These are phyloP conservation scores for Aureobasidium zeae DNA, from an alignment of 2,329 filamentous ascomycete genomes.

Conservation along the genomic window DNA sequence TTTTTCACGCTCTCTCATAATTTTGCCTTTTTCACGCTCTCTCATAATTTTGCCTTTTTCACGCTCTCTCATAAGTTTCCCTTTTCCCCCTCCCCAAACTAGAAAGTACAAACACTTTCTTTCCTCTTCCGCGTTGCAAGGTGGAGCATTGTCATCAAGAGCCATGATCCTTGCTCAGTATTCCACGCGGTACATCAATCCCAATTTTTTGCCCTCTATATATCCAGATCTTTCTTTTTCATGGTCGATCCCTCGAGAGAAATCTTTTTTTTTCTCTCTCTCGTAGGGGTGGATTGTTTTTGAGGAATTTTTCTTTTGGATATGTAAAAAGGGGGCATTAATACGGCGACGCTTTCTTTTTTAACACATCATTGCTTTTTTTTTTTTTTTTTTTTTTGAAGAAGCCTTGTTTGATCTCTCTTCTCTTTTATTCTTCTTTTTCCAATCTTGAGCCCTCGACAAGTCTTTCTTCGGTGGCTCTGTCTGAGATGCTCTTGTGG, in stretches of 20 bases:
- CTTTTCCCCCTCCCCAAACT: constrained; percentile 10
- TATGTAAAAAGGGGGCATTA: too few relatives aligned
- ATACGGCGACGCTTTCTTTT: too few relatives aligned
- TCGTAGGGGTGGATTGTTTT: too few relatives aligned
- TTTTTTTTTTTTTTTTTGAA: background rate
- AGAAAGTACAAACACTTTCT: background rate
- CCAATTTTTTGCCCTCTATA: background rate
- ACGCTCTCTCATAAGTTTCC: constrained; percentile 8
- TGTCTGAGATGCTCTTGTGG: too few relatives aligned
- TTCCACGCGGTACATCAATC: constrained; percentile 42
- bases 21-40: constrained; percentile 7
- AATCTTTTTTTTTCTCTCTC: background rate
- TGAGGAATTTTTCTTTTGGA: background rate
- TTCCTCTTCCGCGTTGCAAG: constrained; percentile 42
- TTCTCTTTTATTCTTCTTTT: too few relatives aligned
- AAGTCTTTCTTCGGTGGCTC: background rate
- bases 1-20: constrained; percentile 9
- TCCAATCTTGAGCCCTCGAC: too few relatives aligned
- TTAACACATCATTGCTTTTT: too few relatives aligned
- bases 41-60: constrained; percentile 10
- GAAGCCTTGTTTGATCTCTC: constrained; percentile 3
- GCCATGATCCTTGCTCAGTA: constrained; percentile 47
- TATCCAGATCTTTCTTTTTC: background rate
- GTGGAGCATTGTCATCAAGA: constrained; percentile 44
- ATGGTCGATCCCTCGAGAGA: background rate